Percentiles rank a stretch among this genome's conserved stretches.
These are phyloP conservation scores for Pistacia vera DNA, from an alignment of 345 rosid species.

Conservation along the genomic window DNA sequence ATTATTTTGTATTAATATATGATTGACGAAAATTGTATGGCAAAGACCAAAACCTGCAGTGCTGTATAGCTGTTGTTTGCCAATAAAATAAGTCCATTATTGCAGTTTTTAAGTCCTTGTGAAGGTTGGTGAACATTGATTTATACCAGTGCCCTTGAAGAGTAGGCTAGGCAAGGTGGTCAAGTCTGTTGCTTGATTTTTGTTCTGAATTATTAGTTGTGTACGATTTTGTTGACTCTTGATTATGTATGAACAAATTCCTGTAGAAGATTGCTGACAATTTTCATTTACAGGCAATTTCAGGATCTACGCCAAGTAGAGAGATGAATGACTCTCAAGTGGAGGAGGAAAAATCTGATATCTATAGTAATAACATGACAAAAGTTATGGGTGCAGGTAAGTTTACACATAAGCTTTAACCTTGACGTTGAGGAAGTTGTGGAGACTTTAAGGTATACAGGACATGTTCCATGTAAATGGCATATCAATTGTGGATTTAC, in stretches of 20 bases:
- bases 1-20: too few species aligned
- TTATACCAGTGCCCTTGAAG: constrained; percentile 1
- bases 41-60: too few species aligned
- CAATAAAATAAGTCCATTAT: too few species aligned
- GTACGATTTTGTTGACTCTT: background rate
- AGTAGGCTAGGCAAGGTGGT: background rate
- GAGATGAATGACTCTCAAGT: constrained; percentile 51
- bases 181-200: background rate
- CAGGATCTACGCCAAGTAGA: constrained; percentile 62
- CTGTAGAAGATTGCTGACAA: background rate
- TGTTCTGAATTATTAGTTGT: background rate
- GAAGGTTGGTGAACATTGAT: background rate
- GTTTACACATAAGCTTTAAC: constrained; percentile 21
- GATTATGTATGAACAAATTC: background rate
- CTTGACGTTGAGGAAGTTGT: background rate
- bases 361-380: constrained; percentile 87
- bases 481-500: background rate
- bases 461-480: background rate
- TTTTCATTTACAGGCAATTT: constrained; percentile 51
- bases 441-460: background rate
- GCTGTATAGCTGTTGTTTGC: too few species aligned
- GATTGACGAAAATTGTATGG: too few species aligned
- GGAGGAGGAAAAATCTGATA: constrained; percentile 67
- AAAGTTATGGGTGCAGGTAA: constrained; percentile 98
- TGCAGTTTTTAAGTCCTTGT: too few species aligned